phyloP scores from a whole-genome alignment of 2,329 filamentous ascomycete species.

The Exophiala sp. region DNA sequence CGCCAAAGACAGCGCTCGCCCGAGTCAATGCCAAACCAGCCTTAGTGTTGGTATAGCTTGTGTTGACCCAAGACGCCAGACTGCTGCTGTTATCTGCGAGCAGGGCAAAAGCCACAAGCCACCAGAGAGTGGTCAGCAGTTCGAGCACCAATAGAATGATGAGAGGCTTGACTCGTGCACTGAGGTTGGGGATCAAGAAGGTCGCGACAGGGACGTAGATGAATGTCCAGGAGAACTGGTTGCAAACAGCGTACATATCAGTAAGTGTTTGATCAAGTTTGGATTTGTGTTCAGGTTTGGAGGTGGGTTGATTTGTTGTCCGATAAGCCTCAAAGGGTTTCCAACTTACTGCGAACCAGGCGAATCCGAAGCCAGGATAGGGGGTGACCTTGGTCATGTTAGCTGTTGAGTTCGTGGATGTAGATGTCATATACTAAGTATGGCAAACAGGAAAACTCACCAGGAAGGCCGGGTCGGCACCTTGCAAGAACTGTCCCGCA shows the following conservation, averaged over 20 bases:
- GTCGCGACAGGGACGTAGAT: constrained; percentile 6
- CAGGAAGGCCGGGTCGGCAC: background rate
- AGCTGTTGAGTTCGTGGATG: background rate
- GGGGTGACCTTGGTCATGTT: background rate
- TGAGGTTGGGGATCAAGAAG: constrained; percentile 2
- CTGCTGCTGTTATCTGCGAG: constrained; percentile 1
- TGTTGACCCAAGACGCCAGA: background rate
- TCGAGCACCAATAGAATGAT: constrained; percentile 6
- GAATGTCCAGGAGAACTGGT: constrained; percentile 9
- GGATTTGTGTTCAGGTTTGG: too few species aligned
- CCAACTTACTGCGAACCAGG: constrained; percentile 10
- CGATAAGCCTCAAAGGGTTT: too few species aligned
- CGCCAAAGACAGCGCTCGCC: constrained; percentile 5
- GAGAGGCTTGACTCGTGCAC: background rate
- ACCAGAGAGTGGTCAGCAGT: constrained; percentile 10
- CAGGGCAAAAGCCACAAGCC: constrained; percentile 9
- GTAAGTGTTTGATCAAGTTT: too few species aligned
- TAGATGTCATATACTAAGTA: too few species aligned
- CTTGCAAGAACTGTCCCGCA: constrained; percentile 1
- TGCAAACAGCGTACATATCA: background rate
- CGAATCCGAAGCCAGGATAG: constrained; percentile 9
- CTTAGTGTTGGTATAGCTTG: background rate
- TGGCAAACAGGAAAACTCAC: constrained; percentile 1
- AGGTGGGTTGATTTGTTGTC: background rate
- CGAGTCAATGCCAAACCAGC: background rate